A percentile compares a stretch with the other conserved stretches of the same genome.
phyloP scores from a whole-genome alignment of 78 protist species.

The Dictyostelium capitatum region DNA sequence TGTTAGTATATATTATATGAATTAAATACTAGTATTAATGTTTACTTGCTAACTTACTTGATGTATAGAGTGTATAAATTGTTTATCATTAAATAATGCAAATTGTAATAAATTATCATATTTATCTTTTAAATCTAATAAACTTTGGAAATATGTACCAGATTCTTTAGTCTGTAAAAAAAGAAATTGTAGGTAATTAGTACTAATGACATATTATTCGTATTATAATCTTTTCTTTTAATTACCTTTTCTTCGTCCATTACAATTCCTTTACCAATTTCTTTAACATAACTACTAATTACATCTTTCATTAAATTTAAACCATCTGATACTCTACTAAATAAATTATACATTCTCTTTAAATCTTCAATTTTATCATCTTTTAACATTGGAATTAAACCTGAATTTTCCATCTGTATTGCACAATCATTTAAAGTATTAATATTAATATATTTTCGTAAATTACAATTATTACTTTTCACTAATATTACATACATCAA shows the following conservation, averaged over 20 bases:
- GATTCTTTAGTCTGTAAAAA: slow-evolving; percentile 65
- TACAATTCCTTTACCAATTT: slow-evolving; percentile 82
- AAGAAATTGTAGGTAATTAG: background rate
- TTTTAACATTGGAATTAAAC: slow-evolving; percentile 60
- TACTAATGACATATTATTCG: background rate
- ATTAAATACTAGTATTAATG: no score
- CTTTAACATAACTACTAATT: slow-evolving; percentile 65
- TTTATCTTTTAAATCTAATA: slow-evolving; percentile 90
- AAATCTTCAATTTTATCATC: slow-evolving; percentile 87
- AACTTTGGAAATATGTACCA: slow-evolving; percentile 76
- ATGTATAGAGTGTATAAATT: slow-evolving; percentile 79
- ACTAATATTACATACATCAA: slow-evolving; percentile 36
- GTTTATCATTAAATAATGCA: slow-evolving; percentile 83
- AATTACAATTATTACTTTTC: background rate
- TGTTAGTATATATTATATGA: background rate
- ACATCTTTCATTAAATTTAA: slow-evolving; percentile 57
- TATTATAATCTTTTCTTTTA: background rate
- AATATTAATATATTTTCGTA: background rate
- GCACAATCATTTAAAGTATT: background rate
- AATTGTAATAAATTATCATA: slow-evolving; percentile 69
- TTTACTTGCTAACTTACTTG: slow-evolving; percentile 23
- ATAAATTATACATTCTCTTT: slow-evolving; percentile 86
- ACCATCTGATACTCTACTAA: slow-evolving; percentile 82
- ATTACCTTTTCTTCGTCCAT: slow-evolving; percentile 77
- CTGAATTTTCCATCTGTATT: slow-evolving; percentile 77